Base-by-base conservation (phyloP, 1,284 basidiomycete species). In the Ceratobasidium sp. region DNA sequence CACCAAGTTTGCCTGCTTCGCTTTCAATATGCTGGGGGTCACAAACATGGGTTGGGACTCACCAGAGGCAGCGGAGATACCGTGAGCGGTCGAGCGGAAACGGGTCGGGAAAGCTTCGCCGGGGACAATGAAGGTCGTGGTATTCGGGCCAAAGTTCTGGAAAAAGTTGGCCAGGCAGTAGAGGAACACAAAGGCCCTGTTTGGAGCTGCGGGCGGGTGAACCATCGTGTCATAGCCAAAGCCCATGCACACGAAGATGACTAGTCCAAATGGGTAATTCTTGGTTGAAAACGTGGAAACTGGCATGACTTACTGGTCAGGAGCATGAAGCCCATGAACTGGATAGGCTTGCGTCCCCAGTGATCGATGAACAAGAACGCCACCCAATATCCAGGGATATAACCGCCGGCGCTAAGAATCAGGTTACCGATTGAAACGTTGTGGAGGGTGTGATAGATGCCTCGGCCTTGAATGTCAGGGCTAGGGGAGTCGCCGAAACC, bases 41-140 rank as follows among this genome's bases (percentile, higher is more conserved):
- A 33, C 16, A 54, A 25, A 30, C 21, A 53, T 23, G 49, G 12
- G 28, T 30, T 28, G 53, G 14, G 25, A 54, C 53, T 28, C 23
- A 54, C 53, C 60, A 30, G 86, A 87, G 3, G 90, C 92, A 21
- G 92, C 93, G 21, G 89, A 90, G 79, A 95, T 93, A 80, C 92
- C 92, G 80, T 94, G 92, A 2, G 87, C 89, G 5, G 92, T 93
- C 0, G 90, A 91, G 62, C 92, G 86, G 81, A 93, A 93, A 56
- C 92, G 88, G 2, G 93, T 95, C 1, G 93, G 92, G 88, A 94
- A 95, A 33, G 84, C 86, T 80, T 95, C 92, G 72, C 91, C 92
- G 8, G 94, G 93, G 42, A 95, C 84, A 72, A 76, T 79, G 77
- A 86, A 95, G 2, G 92, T 95, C 0, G 92, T 94, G 0, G 87